Evolutionary conservation across 495 filamentous ascomycete species (phyloP).

Genomic region (Hyaloscypha variabilis): DNA sequence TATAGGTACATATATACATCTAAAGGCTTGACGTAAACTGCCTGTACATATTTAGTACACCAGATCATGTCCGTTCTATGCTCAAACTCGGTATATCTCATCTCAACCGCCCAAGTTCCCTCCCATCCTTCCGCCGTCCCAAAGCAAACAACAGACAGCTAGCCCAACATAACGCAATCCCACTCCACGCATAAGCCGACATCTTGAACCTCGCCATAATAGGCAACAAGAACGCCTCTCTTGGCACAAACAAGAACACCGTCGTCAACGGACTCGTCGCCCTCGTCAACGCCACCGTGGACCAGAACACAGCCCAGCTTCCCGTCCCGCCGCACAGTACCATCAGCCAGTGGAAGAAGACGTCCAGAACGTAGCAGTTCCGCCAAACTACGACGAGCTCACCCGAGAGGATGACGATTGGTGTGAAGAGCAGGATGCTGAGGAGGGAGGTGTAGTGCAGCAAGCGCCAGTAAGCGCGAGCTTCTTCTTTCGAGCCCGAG

Average conservation of each 20-base stretch:
- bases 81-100: slow-evolving; percentile 1
- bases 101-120: slow-evolving; percentile 21
- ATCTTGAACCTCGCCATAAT: slow-evolving; percentile 40
- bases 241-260: slow-evolving; percentile 41
- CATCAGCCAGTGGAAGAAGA: slow-evolving; percentile 32
- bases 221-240: slow-evolving; percentile 41
- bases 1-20: too few species aligned
- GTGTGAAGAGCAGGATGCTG: slow-evolving; percentile 46
- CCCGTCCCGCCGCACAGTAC: slow-evolving; percentile 36
- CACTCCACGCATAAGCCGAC: slow-evolving; percentile 45
- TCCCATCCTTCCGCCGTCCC: slow-evolving; percentile 40
- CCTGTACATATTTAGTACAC: too few species aligned
- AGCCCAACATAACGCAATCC: slow-evolving; percentile 49
- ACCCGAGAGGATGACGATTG: slow-evolving; percentile 48
- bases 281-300: slow-evolving; percentile 41
- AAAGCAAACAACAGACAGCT: slow-evolving; percentile 49
- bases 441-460: slow-evolving; percentile 53
- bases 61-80: too few species aligned
- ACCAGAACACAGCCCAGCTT: slow-evolving; percentile 41
- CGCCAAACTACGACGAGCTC: slow-evolving; percentile 46
- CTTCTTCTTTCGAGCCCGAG: slow-evolving; percentile 41
- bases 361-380: slow-evolving; percentile 54
- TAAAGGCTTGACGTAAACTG: too few species aligned
- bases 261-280: slow-evolving; percentile 45
- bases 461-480: slow-evolving; percentile 47